Conservation (phyloP, 2,329 filamentous ascomycete genomes). For the Talaromyces islandicus region DNA sequence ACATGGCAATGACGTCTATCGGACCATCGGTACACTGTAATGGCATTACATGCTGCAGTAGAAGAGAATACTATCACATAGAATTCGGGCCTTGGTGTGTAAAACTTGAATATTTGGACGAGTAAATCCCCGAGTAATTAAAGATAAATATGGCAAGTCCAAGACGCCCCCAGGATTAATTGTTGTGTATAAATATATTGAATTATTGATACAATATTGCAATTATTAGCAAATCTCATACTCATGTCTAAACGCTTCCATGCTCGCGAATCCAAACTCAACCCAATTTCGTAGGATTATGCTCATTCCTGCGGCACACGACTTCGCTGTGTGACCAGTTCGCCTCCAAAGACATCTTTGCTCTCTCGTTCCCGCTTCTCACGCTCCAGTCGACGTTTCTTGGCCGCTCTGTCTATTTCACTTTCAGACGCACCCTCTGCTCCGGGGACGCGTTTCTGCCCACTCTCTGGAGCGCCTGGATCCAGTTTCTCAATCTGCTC, state of each 20-base stretch:
- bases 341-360: slow-evolving; percentile 31
- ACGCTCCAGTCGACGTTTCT: slow-evolving; percentile 34
- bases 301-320: slow-evolving; percentile 16
- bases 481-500: slow-evolving; percentile 44
- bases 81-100: neutral
- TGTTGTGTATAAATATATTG: neutral
- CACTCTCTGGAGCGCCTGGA: slow-evolving; percentile 28
- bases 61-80: neutral
- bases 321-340: slow-evolving; percentile 28
- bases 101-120: neutral
- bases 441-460: slow-evolving; percentile 32
- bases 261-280: neutral
- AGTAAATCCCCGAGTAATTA: neutral
- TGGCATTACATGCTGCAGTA: no score
- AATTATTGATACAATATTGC: neutral
- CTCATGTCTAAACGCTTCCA: neutral
- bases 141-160: neutral
- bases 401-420: slow-evolving; percentile 32
- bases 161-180: neutral
- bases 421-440: slow-evolving; percentile 26
- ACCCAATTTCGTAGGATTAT: neutral
- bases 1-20: neutral
- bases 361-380: slow-evolving; percentile 17
- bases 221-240: neutral
- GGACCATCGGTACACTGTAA: neutral